A percentile compares a stretch with the other conserved stretches of the same genome.
Conservation (phyloP, 2,329 filamentous ascomycete species). For the Beauveria pseudobassiana region DNA sequence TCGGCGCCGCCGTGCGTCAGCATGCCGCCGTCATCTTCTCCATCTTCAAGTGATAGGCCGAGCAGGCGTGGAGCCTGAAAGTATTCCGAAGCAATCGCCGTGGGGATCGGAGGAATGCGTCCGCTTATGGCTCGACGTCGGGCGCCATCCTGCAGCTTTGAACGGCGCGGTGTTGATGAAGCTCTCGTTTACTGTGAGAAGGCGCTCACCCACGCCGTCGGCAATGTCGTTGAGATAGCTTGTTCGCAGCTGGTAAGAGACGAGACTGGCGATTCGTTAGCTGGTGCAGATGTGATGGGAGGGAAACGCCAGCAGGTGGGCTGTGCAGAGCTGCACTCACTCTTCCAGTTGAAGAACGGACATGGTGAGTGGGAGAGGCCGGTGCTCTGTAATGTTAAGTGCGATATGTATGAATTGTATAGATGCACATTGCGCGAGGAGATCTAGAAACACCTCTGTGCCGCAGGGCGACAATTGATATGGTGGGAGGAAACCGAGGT, state of each 20-base stretch:
- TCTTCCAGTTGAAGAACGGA: slow-evolving; percentile 38
- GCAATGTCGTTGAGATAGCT: slow-evolving; percentile 74
- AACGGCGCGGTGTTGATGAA: slow-evolving; percentile 76
- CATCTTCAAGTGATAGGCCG: slow-evolving; percentile 59
- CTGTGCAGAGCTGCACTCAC: slow-evolving; percentile 20
- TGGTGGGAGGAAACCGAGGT: not conserved
- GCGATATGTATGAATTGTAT: not conserved
- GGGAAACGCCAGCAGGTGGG: not conserved
- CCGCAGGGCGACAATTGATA: not conserved
- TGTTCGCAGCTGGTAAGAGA: slow-evolving; percentile 73
- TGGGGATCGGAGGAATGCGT: slow-evolving; percentile 83
- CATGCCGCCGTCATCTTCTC: slow-evolving; percentile 65
- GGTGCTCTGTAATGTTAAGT: not conserved
- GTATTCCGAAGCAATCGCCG: slow-evolving; percentile 74
- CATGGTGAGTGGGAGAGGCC: slow-evolving; percentile 21
- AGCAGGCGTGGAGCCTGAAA: slow-evolving; percentile 63
- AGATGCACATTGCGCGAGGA: not conserved
- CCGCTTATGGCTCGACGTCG: slow-evolving; percentile 68
- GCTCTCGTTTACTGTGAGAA: slow-evolving; percentile 72
- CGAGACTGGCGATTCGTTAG: slow-evolving; percentile 47
- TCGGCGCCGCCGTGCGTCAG: slow-evolving; percentile 61
- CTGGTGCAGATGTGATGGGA: not conserved
- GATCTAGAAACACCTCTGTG: not conserved
- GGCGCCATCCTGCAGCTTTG: slow-evolving; percentile 73
- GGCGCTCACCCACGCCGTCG: slow-evolving; percentile 76